phyloP scores from a whole-genome alignment of 148 eudicot species.

The Persicaria tinctoria region DNA sequence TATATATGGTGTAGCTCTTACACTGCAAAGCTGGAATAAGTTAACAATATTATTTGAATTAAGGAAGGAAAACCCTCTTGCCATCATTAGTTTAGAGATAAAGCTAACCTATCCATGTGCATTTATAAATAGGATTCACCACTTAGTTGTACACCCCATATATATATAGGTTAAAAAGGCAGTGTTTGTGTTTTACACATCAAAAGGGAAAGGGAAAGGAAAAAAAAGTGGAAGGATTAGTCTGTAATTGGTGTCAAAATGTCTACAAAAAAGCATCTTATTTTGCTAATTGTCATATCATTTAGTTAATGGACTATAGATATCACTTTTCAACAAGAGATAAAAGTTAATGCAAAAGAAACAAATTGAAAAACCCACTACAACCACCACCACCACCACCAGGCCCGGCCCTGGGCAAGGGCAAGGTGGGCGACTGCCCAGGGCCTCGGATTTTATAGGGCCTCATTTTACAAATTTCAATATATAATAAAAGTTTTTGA shows the following conservation, averaged over 20 bases:
- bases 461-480: too few relatives aligned
- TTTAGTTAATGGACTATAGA: neutral
- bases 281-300: neutral
- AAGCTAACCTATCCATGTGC: conserved; percentile 8
- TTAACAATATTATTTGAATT: neutral
- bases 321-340: neutral
- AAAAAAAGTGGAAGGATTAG: neutral
- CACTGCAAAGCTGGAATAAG: neutral
- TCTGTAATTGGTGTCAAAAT: neutral
- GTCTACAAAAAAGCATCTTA: neutral
- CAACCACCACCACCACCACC: conserved; percentile 1
- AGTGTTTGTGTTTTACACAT: conserved; percentile 7
- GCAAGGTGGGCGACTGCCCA: too few relatives aligned
- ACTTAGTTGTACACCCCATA: neutral
- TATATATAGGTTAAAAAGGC: neutral
- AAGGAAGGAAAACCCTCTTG: neutral
- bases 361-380: conserved; percentile 8
- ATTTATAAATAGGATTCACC: neutral
- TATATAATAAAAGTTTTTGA: too few relatives aligned
- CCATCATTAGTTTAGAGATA: neutral
- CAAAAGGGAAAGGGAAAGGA: neutral
- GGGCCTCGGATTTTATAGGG: too few relatives aligned
- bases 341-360: neutral
- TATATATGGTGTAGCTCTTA: neutral
- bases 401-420: too few relatives aligned